Conservation (phyloP, 768 basidiomycete species). For the Mycena crocata region DNA sequence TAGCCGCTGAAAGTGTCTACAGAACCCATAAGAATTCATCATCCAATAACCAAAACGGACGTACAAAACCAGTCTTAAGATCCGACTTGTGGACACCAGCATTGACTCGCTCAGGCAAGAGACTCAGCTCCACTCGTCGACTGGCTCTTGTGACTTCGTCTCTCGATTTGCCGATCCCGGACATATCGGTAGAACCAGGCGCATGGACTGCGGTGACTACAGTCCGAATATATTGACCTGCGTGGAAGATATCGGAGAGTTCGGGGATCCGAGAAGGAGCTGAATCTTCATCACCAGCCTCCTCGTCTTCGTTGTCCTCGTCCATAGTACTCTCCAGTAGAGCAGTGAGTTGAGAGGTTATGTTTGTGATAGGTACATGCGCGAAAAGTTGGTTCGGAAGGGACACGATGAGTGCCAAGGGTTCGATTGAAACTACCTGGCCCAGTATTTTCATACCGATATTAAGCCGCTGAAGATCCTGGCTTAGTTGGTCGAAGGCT, state of each 20-base stretch:
- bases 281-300: slow-evolving; percentile 59
- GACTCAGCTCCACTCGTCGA: slow-evolving; percentile 85
- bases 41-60: slow-evolving; percentile 45
- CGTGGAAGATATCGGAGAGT: slow-evolving; percentile 77
- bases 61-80: slow-evolving; percentile 78
- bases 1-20: slow-evolving; percentile 79
- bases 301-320: slow-evolving; percentile 56
- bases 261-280: slow-evolving; percentile 65
- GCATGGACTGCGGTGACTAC: slow-evolving; percentile 78
- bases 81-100: slow-evolving; percentile 82
- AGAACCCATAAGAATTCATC: slow-evolving; percentile 22
- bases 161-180: slow-evolving; percentile 69
- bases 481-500: slow-evolving; percentile 19
- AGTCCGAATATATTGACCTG: slow-evolving; percentile 90
- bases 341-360: slow-evolving; percentile 82
- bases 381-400: slow-evolving; percentile 96
- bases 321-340: slow-evolving; percentile 75
- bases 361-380: slow-evolving; percentile 94
- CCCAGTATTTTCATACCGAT: slow-evolving; percentile 90
- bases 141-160: slow-evolving; percentile 78
- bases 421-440: slow-evolving; percentile 88
- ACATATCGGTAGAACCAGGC: slow-evolving; percentile 70
- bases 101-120: slow-evolving; percentile 89
- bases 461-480: slow-evolving; percentile 68
- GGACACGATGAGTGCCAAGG: slow-evolving; percentile 91